A percentile compares a stretch with the other conserved stretches of the same genome.
Evolutionary conservation across 139 green algal species (phyloP).

Genomic region (Micractinium conductrix): DNA sequence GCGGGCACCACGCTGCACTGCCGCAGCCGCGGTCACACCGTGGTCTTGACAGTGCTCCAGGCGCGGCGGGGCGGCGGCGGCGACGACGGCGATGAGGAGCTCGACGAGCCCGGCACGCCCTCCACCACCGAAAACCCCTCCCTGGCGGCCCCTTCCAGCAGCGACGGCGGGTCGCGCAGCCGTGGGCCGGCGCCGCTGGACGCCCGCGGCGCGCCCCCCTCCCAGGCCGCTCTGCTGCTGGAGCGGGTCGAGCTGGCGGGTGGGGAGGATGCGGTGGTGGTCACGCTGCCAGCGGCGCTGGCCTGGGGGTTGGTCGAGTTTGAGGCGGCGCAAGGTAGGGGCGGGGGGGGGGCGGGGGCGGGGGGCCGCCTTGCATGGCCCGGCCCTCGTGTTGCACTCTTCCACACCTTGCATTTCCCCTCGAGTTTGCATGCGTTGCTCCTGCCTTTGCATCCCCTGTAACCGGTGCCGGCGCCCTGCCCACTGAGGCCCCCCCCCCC

Average conservation of each 20-base stretch:
- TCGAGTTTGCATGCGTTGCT: too few species aligned
- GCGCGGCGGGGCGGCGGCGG: background rate
- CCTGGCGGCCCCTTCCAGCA: background rate
- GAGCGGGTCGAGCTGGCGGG: background rate
- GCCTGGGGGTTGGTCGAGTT: constrained; percentile 17
- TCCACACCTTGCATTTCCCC: too few species aligned
- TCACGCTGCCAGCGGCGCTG: background rate
- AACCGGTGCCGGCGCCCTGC: too few species aligned
- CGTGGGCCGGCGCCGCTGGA: background rate
- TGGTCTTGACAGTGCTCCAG: background rate
- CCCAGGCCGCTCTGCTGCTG: background rate
- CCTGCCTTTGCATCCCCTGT: too few species aligned
- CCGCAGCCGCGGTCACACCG: background rate
- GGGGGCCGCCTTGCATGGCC: background rate
- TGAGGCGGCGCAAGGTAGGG: background rate
- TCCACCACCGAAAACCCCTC: background rate
- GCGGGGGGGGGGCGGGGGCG: too few species aligned
- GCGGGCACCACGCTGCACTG: background rate
- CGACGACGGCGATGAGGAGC: too few species aligned
- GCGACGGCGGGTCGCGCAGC: background rate
- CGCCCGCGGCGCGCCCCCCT: background rate
- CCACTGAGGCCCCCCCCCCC: too few species aligned
- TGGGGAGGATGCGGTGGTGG: constrained; percentile 13
- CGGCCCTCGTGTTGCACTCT: too few species aligned
- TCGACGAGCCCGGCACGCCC: background rate